Percentiles rank a stretch among this genome's conserved stretches.
Evolutionary conservation across 2,329 filamentous ascomycete genomes (phyloP).

Genomic region (Zymoseptoria brevis): DNA sequence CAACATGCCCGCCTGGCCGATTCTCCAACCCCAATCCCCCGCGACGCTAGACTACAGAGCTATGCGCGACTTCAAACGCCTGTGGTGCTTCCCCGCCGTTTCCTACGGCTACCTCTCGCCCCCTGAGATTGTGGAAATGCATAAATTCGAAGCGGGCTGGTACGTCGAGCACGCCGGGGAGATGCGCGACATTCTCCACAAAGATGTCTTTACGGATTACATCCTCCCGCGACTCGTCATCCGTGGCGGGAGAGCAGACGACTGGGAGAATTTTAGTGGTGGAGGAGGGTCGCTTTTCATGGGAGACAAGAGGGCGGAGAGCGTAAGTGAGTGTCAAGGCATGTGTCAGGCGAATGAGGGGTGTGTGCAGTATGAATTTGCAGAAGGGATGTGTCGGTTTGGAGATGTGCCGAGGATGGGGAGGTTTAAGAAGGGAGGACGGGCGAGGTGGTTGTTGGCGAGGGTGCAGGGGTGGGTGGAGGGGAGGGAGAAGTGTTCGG

Average conservation of each 20-base stretch:
- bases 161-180: slow-evolving; percentile 5
- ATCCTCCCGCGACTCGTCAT: slow-evolving; percentile 19
- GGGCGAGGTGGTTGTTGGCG: slow-evolving; percentile 13
- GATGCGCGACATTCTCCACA: slow-evolving; percentile 12
- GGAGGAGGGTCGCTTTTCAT: background rate
- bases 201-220: slow-evolving; percentile 20
- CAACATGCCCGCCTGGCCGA: slow-evolving; percentile 9
- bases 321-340: slow-evolving; percentile 8
- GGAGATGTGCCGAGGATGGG: slow-evolving; percentile 11
- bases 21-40: slow-evolving; percentile 33
- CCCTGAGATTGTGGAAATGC: slow-evolving; percentile 16
- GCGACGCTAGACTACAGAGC: slow-evolving; percentile 32
- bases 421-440: slow-evolving; percentile 4
- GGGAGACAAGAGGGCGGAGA: background rate
- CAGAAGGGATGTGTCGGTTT: slow-evolving; percentile 9
- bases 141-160: slow-evolving; percentile 25
- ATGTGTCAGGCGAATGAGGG: slow-evolving; percentile 7
- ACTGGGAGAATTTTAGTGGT: slow-evolving; percentile 25
- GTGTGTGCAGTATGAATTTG: slow-evolving; percentile 13
- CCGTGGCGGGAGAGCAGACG: slow-evolving; percentile 11
- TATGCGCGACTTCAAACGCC: slow-evolving; percentile 14
- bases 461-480: slow-evolving; percentile 8
- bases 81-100: slow-evolving; percentile 24
- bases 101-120: slow-evolving; percentile 23
- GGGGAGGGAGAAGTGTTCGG: slow-evolving; percentile 5